Evolutionary conservation across 2,329 filamentous ascomycete species (phyloP), one percentile per base, ranked within the genome.

Genomic region (Elsinoe perseae): DNA sequence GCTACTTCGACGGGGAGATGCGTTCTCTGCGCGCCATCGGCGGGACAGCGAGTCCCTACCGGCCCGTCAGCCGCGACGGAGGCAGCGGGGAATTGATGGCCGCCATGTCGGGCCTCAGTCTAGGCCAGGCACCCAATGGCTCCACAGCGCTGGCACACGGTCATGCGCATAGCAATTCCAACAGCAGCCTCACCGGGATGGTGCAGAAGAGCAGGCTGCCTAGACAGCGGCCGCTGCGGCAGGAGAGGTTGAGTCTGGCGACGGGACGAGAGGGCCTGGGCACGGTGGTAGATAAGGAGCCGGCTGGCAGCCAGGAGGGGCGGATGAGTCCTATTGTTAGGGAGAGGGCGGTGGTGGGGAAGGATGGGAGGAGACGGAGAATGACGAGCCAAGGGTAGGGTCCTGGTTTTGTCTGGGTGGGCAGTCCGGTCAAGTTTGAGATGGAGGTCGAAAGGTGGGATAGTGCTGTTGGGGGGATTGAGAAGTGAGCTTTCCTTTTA

Each of bases 11-110:
- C 30, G 58, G 46, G 60, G 62, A 32, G 60, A 61, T 52, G 52
- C 56, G 28, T 16, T n/a, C 34, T 30, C 46, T 38, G 50, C 46
- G 40, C 28, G 34, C 38, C 21, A 34, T 56, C 23, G 30, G 23
- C 23, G 55, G 58, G 4, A 43, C 58, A 8, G 58, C 54, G 32
- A 61, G 60, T 28, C 63, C 64, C 2, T 67, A 65, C 57, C 57
- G 66, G 10, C 65, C 65, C 6, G 59, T 61, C 3, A 66, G 62
- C 42, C 62, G 65, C 12, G 66, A 65, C 43, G 61, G 32, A 12
- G n/a, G 58, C 58, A 58, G 53, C 23, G 56, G 57, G 28, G 53
- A 56, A 23, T 46, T 56, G 53, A 42, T 56, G 36, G 40, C 38
- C 2, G 36, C 14, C 3, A 14, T 46, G 28, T 4, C 40, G 14